phyloP scores from a whole-genome alignment of 257 asterid genomes.

The Solanum peruvianum region DNA sequence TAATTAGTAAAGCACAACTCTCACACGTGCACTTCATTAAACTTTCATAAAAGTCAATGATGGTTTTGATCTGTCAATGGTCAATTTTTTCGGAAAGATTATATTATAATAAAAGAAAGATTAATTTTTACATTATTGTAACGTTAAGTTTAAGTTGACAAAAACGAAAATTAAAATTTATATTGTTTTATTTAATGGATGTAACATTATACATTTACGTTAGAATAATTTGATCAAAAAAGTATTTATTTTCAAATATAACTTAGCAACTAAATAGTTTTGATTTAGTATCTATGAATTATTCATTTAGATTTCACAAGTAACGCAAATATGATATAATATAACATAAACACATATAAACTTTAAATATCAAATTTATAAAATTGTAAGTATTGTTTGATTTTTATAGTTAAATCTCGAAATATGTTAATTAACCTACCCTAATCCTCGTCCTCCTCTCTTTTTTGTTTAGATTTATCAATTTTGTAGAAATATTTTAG shows the following conservation, averaged over 20 bases:
- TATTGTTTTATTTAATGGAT: background rate
- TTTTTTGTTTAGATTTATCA: background rate
- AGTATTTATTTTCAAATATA: background rate
- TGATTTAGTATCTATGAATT: background rate
- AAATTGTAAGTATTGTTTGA: background rate
- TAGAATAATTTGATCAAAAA: background rate
- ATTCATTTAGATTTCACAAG: background rate
- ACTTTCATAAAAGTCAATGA: background rate
- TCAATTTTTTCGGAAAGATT: background rate
- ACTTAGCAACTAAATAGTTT: background rate
- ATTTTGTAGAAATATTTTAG: background rate
- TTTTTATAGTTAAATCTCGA: too few relatives aligned
- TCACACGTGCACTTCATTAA: background rate
- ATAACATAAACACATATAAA: background rate
- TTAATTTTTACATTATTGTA: background rate
- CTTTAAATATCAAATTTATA: background rate
- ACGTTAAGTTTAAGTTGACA: background rate
- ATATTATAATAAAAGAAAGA: background rate
- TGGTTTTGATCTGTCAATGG: background rate
- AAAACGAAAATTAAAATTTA: background rate
- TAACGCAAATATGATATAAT: background rate
- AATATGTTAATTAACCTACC: background rate
- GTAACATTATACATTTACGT: background rate
- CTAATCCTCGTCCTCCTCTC: background rate
- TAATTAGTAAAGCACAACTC: background rate